These are phyloP conservation scores for Aspergillus nanangensis DNA, from an alignment of 495 filamentous ascomycete genomes.

Conservation along the genomic window DNA sequence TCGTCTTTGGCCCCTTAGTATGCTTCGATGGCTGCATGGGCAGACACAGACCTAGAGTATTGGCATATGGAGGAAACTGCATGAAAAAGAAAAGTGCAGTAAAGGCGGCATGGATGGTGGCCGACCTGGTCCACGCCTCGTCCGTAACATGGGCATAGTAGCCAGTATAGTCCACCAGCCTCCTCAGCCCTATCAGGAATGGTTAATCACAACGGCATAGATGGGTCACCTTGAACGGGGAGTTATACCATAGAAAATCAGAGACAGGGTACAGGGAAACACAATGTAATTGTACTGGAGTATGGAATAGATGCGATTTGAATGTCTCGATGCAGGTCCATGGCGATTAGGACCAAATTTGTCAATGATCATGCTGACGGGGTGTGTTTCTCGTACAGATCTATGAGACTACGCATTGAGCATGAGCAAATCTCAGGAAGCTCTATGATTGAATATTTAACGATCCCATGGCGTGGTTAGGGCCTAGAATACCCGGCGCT, in stretches of 20 bases:
- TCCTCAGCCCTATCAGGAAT: neutral
- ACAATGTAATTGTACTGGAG: conserved; percentile 6
- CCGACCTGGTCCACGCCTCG: conserved; percentile 1
- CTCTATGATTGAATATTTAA: too few species aligned
- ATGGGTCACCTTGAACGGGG: too few species aligned
- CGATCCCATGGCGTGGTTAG: too few species aligned
- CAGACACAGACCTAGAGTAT: conserved; percentile 4
- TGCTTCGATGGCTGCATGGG: conserved; percentile 6
- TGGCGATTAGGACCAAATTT: neutral
- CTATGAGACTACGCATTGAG: too few species aligned
- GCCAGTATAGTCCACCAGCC: neutral
- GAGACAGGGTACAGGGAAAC: conserved; percentile 2
- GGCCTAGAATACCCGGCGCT: too few species aligned
- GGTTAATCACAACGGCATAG: too few species aligned
- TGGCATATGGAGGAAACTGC: conserved; percentile 4
- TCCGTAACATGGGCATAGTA: conserved; percentile 6
- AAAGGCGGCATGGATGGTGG: conserved; percentile 3
- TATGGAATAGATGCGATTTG: conserved; percentile 5
- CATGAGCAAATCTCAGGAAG: too few species aligned
- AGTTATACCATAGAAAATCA: conserved; percentile 4
- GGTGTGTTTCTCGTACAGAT: too few species aligned
- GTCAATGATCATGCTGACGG: neutral
- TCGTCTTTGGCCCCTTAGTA: neutral
- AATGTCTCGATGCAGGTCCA: neutral
- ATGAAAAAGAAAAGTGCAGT: neutral